phyloP scores from a whole-genome alignment of 1,284 basidiomycete genomes.

The Laetiporus sulphureus region DNA sequence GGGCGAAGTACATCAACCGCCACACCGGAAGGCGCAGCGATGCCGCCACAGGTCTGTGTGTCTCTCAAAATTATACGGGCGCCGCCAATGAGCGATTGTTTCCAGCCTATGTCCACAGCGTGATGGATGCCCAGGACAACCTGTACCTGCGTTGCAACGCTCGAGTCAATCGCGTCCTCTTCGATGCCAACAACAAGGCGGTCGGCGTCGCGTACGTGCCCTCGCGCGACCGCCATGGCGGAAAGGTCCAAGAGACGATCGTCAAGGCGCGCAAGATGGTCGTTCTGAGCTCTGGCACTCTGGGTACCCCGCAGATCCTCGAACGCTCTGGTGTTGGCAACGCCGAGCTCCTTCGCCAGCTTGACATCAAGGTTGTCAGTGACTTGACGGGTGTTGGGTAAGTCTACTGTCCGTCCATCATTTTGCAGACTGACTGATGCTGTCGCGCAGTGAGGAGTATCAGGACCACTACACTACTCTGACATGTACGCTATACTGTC shows the following conservation, averaged over 20 bases:
- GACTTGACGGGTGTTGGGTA: constrained; percentile 68
- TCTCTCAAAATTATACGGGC: neutral
- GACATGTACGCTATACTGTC: constrained; percentile 35
- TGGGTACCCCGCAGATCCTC: constrained; percentile 64
- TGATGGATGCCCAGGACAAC: constrained; percentile 62
- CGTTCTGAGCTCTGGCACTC: constrained; percentile 58
- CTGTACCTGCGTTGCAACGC: constrained; percentile 57
- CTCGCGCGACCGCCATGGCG: constrained; percentile 52
- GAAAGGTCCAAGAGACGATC: constrained; percentile 50
- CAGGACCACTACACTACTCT: constrained; percentile 72
- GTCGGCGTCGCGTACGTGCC: constrained; percentile 68
- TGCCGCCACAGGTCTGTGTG: constrained; percentile 51
- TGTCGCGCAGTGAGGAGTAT: constrained; percentile 51
- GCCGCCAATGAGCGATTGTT: constrained; percentile 1
- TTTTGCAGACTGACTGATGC: neutral
- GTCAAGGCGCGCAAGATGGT: constrained; percentile 59
- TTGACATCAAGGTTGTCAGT: constrained; percentile 55
- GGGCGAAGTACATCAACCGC: constrained; percentile 74
- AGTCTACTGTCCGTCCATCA: constrained; percentile 15
- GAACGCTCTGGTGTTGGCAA: constrained; percentile 66
- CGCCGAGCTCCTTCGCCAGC: constrained; percentile 44
- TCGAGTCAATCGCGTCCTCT: constrained; percentile 62
- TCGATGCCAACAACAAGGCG: constrained; percentile 63
- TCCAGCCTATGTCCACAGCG: constrained; percentile 62
- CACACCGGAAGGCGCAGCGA: constrained; percentile 67